These are phyloP conservation scores for Penicillium simplicissimum DNA, from an alignment of 495 filamentous ascomycete genomes.

Conservation along the genomic window DNA sequence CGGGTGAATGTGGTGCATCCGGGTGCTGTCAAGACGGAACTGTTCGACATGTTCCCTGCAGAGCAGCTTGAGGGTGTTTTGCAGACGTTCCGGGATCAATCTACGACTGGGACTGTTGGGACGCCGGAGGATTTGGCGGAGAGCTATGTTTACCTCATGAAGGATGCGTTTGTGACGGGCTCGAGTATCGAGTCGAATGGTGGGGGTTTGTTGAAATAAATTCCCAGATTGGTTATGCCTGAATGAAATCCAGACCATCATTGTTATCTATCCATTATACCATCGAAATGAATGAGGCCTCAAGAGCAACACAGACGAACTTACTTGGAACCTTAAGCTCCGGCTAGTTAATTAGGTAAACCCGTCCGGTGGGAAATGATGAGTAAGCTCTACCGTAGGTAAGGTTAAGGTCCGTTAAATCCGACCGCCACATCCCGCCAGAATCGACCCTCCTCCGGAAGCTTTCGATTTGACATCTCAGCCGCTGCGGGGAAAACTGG, in stretches of 20 bases:
- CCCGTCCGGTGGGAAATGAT: too few species aligned
- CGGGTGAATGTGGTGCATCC: constrained; percentile 64
- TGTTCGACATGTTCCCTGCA: constrained; percentile 26
- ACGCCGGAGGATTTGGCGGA: constrained; percentile 63
- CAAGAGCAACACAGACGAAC: neutral
- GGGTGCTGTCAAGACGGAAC: constrained; percentile 56
- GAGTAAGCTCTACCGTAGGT: neutral
- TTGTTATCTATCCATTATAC: neutral
- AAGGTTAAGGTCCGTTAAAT: constrained; percentile 11
- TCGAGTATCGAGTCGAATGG: constrained; percentile 43
- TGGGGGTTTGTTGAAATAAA: constrained; percentile 18
- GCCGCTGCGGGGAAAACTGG: neutral
- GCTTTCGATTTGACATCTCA: neutral
- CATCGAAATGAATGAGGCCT: neutral
- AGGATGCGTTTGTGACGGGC: constrained; percentile 55
- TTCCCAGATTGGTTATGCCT: neutral
- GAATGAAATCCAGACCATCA: neutral
- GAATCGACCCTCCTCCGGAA: neutral
- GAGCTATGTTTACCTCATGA: constrained; percentile 66
- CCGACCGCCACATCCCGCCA: constrained; percentile 1
- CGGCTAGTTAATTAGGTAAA: too few species aligned
- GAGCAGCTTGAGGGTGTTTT: constrained; percentile 9
- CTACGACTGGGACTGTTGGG: constrained; percentile 49
- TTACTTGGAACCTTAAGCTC: too few species aligned
- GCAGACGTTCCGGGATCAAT: constrained; percentile 24